Evolutionary conservation across 768 basidiomycete genomes (phyloP), one percentile per base, ranked within the genome.

Genomic region (Termitomyces sp.): DNA sequence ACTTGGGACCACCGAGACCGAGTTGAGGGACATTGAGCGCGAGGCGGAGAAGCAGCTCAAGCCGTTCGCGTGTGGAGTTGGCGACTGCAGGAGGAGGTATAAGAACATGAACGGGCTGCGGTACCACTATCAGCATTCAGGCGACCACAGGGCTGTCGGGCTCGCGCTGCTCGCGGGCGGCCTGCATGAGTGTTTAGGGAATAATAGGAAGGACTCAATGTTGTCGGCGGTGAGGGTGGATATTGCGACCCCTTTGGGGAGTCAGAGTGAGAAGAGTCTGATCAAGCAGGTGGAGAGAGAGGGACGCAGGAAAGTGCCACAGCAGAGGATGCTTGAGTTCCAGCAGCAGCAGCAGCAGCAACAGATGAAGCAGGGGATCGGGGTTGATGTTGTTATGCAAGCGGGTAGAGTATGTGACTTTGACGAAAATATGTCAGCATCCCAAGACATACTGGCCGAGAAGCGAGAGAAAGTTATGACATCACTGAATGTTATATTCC

Each of bases 61-160:
- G 40, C 95, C 95, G 4, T 98, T 90, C 67, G 90, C 91, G 0
- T 98, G 95, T 63, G 88, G 91, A 5, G 89, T 95, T 5, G 90
- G 90, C 19, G 89, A 91, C 62, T 92, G 90, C 65, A 79, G 82
- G 69, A 82, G 95, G 67, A 72, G 95, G 67, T 98, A 98, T 77
- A 95, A 98, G 82, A 98, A 99, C 69, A 96, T 98, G 95, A 98
- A 98, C 71, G 96, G 96, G 0, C 75, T 98, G 60, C 74, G 91
- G 66, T 98, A 98, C 61, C 96, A 98, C 73, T 98, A 98, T 69
- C 90, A 95, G 71, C 96, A 98, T 72, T 90, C 90, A 21, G 96
- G 95, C 11, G 93, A 95, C 42, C 97, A 98, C 71, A 97, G 96
- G 4, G 88, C 90, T 6, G 80, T 92, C 41, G 97, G 97, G 6